Percentiles rank a stretch among this genome's conserved stretches.
These are phyloP conservation scores for Microcyclospora tardicrescens DNA, from an alignment of 2,329 filamentous ascomycete species.

Conservation along the genomic window DNA sequence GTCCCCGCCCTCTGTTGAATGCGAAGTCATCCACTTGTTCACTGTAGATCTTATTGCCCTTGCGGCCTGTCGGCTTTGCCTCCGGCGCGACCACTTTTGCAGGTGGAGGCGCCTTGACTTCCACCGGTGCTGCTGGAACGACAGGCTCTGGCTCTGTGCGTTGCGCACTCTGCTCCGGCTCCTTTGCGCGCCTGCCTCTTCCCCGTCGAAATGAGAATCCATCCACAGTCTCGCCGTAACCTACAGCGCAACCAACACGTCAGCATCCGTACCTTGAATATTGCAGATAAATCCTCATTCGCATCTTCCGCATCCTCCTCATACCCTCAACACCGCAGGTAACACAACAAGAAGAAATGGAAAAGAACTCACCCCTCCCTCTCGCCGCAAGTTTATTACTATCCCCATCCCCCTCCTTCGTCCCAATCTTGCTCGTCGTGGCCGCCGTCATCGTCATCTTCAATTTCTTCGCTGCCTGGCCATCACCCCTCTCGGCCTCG, in stretches of 20 bases:
- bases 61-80: neutral
- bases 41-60: slow-evolving; percentile 18
- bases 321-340: neutral
- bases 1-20: slow-evolving; percentile 31
- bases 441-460: slow-evolving; percentile 26
- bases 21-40: slow-evolving; percentile 37
- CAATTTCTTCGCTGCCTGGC: slow-evolving; percentile 30
- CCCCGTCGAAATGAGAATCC: slow-evolving; percentile 36
- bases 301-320: slow-evolving; percentile 3
- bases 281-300: neutral
- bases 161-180: slow-evolving; percentile 20
- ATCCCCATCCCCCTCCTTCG: slow-evolving; percentile 20
- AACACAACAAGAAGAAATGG: no score
- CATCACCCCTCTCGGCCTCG: slow-evolving; percentile 32
- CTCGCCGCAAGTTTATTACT: slow-evolving; percentile 25
- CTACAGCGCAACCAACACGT: slow-evolving; percentile 1
- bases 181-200: slow-evolving; percentile 20
- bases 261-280: no score
- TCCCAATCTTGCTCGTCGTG: slow-evolving; percentile 24
- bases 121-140: slow-evolving; percentile 4
- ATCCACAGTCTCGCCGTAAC: slow-evolving; percentile 33
- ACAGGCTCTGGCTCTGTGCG: neutral
- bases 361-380: slow-evolving; percentile 8
- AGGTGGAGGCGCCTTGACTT: no score
- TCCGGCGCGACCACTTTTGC: no score